Evolutionary conservation across 495 filamentous ascomycete genomes (phyloP).

Genomic region (Xylaria nigripes): DNA sequence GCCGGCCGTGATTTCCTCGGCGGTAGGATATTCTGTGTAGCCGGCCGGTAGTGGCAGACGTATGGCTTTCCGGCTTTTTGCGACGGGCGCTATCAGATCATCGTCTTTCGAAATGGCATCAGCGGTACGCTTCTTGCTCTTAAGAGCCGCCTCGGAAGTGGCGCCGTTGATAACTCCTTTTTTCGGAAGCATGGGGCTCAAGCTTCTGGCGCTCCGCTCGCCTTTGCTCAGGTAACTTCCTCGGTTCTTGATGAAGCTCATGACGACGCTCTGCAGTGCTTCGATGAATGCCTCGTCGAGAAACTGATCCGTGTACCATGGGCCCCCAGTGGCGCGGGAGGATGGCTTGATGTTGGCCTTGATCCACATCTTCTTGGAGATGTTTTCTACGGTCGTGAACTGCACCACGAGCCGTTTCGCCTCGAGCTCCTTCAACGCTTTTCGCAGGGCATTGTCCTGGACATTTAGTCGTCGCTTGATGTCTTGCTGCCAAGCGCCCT

Average conservation of each 20-base stretch:
- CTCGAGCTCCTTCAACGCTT: conserved; percentile 69
- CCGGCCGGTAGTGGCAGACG: conserved; percentile 58
- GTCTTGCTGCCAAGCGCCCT: conserved; percentile 81
- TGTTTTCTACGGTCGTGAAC: conserved; percentile 57
- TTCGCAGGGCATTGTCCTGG: conserved; percentile 67
- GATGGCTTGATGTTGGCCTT: conserved; percentile 67
- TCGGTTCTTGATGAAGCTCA: conserved; percentile 58
- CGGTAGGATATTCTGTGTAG: conserved; percentile 68
- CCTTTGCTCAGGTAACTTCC: conserved; percentile 53
- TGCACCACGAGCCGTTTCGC: conserved; percentile 46
- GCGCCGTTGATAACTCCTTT: conserved; percentile 37
- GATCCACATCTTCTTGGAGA: conserved; percentile 73
- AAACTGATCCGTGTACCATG: conserved; percentile 84
- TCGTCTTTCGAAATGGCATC: conserved; percentile 40
- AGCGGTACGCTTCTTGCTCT: conserved; percentile 36
- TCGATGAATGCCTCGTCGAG: conserved; percentile 83
- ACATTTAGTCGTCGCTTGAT: conserved; percentile 68
- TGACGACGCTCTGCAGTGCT: conserved; percentile 55
- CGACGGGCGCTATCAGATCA: neutral
- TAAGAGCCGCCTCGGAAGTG: conserved; percentile 21
- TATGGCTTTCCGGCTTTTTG: conserved; percentile 38
- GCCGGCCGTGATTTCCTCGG: conserved; percentile 59
- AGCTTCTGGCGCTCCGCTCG: conserved; percentile 15
- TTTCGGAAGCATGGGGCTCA: conserved; percentile 29
- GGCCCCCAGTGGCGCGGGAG: conserved; percentile 83